These are phyloP conservation scores for Priceomyces medius DNA, from an alignment of 805 yeast species.

Conservation along the genomic window DNA sequence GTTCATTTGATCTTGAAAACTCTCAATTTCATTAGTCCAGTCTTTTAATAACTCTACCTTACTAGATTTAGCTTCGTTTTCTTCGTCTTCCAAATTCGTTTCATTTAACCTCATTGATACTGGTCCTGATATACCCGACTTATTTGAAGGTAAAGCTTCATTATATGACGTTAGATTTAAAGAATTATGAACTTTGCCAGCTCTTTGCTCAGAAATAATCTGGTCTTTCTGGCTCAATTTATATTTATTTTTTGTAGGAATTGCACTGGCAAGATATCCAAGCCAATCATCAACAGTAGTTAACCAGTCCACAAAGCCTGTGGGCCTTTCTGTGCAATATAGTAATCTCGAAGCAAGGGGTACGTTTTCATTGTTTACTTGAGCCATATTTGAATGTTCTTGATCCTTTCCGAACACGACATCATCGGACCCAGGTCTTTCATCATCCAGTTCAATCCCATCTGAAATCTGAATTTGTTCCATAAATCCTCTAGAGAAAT, in stretches of 20 bases:
- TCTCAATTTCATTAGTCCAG: constrained; percentile 16
- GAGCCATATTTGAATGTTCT: not conserved
- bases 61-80: not conserved
- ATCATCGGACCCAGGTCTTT: constrained; percentile 3
- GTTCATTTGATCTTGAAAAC: not conserved
- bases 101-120: not conserved
- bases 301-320: constrained; percentile 6
- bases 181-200: constrained; percentile 14
- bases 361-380: not conserved
- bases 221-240: constrained; percentile 37
- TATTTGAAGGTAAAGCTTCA: not conserved
- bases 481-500: constrained; percentile 2
- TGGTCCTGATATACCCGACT: not conserved
- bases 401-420: constrained; percentile 5
- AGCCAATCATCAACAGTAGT: constrained; percentile 11
- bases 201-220: constrained; percentile 31
- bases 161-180: not conserved
- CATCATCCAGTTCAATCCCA: constrained; percentile 12
- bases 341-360: constrained; percentile 2
- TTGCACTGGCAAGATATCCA: constrained; percentile 19
- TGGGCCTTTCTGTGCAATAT: constrained; percentile 4
- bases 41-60: constrained; percentile 11
- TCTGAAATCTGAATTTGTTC: not conserved
- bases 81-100: constrained; percentile 7
- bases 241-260: constrained; percentile 26